Conservation (phyloP, 2,329 filamentous ascomycete genomes). For the Penicillium polonicum region DNA sequence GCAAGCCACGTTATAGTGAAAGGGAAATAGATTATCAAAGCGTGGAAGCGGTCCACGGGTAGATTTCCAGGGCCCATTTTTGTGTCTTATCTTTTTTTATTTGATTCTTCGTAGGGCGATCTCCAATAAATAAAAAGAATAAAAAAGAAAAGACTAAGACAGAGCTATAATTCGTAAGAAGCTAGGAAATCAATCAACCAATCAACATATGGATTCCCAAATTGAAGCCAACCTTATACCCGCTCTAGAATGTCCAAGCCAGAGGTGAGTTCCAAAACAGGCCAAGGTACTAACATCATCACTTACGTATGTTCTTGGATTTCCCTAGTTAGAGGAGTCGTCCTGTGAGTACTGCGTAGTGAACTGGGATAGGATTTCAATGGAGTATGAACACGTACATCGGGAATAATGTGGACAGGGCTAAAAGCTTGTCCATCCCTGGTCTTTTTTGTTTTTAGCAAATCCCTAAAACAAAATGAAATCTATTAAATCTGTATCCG, state of each 20-base stretch:
- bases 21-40: not conserved
- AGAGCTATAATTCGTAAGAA: not conserved
- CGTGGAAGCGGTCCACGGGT: not conserved
- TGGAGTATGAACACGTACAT: not conserved
- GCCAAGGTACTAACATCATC: conserved; percentile 24
- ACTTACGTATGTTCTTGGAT: conserved; percentile 25
- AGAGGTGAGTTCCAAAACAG: conserved; percentile 18
- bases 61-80: conserved; percentile 6
- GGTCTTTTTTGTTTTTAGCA: not conserved
- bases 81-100: not conserved
- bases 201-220: not conserved
- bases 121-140: not conserved
- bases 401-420: not conserved
- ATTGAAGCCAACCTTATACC: conserved; percentile 5
- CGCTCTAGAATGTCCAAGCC: conserved; percentile 13
- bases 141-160: not conserved
- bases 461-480: not conserved
- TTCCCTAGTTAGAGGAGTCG: not conserved
- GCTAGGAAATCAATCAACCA: conserved; percentile 1
- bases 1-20: not conserved
- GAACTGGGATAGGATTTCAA: not conserved
- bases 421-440: conserved; percentile 15
- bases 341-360: not conserved
- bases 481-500: not conserved
- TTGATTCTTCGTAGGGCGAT: conserved; percentile 7